phyloP scores from a whole-genome alignment of 306 rosid species.

The Pterocarpus macrocarpus region DNA sequence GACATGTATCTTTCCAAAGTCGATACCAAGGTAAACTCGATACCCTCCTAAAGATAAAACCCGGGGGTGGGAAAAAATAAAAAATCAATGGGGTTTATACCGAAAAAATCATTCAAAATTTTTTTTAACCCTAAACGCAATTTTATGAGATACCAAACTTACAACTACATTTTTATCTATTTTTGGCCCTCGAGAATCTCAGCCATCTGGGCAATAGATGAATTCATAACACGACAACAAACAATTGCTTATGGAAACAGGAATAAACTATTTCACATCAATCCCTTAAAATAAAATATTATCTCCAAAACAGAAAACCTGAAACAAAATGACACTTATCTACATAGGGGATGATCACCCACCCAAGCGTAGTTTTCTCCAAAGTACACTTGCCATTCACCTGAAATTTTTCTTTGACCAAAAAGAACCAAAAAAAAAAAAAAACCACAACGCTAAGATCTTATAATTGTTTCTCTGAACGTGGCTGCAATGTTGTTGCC shows the following conservation, averaged over 20 bases:
- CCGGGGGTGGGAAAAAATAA: no score
- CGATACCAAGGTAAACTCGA: no score
- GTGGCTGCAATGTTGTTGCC: conserved; percentile 31
- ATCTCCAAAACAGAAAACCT: conserved; percentile 18
- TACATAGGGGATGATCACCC: conserved; percentile 47
- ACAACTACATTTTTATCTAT: no score
- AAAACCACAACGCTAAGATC: conserved; percentile 13
- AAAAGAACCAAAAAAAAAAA: not conserved
- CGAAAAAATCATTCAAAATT: no score
- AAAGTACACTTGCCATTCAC: conserved; percentile 40
- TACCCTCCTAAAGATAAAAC: no score
- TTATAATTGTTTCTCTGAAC: conserved; percentile 40
- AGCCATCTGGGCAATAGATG: no score
- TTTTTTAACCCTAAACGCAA: no score
- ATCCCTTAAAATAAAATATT: conserved; percentile 25
- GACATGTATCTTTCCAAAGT: no score
- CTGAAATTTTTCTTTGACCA: conserved; percentile 20
- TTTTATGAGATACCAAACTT: no score
- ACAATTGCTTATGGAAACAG: not conserved
- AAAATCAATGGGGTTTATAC: no score
- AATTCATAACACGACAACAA: not conserved
- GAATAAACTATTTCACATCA: conserved; percentile 21
- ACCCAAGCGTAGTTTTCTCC: conserved; percentile 44
- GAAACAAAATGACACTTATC: conserved; percentile 59
- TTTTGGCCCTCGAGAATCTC: no score